Base-by-base conservation (phyloP, 129 eudicot species). In the Cynara cardunculus region DNA sequence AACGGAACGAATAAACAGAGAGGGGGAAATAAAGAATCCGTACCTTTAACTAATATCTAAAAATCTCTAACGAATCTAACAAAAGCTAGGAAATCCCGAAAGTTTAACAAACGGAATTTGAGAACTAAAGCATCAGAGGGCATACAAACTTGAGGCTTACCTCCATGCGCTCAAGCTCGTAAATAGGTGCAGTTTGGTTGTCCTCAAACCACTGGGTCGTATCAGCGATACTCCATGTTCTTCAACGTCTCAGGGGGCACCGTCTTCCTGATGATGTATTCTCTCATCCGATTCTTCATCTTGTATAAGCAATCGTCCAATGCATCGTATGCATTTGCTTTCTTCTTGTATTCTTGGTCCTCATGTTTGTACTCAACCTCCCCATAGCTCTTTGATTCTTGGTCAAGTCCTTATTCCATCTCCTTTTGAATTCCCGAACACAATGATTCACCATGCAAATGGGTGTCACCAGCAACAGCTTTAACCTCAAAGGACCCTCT, bases 381-480 rank as follows among this genome's bases (percentile, higher is more conserved):
- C 73, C 87, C 26, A 80, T 28, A 8, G 69, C 75, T 39, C 76
- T 77, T 71, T 39, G 32, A 67, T 79, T 78, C 24, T 69, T 70
- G 0, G 41, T 66, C 71, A 81, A 65, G 35, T 74, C 76, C 28
- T 27, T 81, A 21, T 74, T 74, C 75, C 75, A 67, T 75, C 25
- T 81, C 71, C 61, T 74, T 6, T 44, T 74, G 9, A 81, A 81
- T 74, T 74, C 85, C 4, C 22, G 31, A 66, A 44, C 84, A 44
- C 84, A 81, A 7, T 66, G 69, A 28, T 73, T 34, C 75, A 46
- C 59, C 59, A 46, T 46, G 59, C 73, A 69, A 11, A 83, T 81
- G 80, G 65, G 80, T 81, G 74, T 74, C 80, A n/a, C 85, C 80
- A 3, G 79, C 71, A 44, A 81, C 80, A 1, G 80, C 80, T 74